A percentile compares a stretch with the other conserved stretches of the same genome.
These are phyloP conservation scores for Xylaria sp. DNA, from an alignment of 2,329 filamentous ascomycete species.

Conservation along the genomic window DNA sequence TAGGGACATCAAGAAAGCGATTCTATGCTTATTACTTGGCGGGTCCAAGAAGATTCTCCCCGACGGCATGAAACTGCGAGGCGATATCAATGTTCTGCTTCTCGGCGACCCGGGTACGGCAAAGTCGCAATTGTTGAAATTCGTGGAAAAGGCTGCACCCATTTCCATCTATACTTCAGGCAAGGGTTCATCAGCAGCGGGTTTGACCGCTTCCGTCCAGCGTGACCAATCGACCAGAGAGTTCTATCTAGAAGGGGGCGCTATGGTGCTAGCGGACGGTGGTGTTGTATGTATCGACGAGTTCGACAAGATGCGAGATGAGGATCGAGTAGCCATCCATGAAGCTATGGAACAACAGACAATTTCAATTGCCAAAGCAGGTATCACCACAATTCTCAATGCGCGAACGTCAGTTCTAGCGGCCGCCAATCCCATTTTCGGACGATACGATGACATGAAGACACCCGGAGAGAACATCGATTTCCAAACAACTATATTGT, in stretches of 20 bases:
- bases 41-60: slow-evolving; percentile 98
- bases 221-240: slow-evolving; percentile 91
- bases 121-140: slow-evolving; percentile 96
- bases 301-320: slow-evolving; percentile 99
- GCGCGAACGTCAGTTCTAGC: slow-evolving; percentile 94
- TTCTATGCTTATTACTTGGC: slow-evolving; percentile 90
- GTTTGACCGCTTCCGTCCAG: slow-evolving; percentile 96
- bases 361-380: slow-evolving; percentile 98
- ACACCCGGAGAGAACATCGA: slow-evolving; percentile 98
- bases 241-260: slow-evolving; percentile 97
- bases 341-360: slow-evolving; percentile 99
- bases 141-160: slow-evolving; percentile 94
- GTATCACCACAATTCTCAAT: slow-evolving; percentile 98
- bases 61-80: slow-evolving; percentile 96
- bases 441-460: slow-evolving; percentile 97
- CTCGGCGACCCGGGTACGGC: slow-evolving; percentile 98
- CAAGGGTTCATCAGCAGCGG: slow-evolving; percentile 96
- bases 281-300: slow-evolving; percentile 99
- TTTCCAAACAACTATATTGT: slow-evolving; percentile 98
- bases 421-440: slow-evolving; percentile 96
- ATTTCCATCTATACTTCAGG: slow-evolving; percentile 99
- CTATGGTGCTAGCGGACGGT: slow-evolving; percentile 97
- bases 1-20: slow-evolving; percentile 95
- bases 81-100: slow-evolving; percentile 96
- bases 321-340: slow-evolving; percentile 97